These are phyloP conservation scores for Verticillium klebahnii DNA, from an alignment of 2,329 filamentous ascomycete species.

Conservation along the genomic window DNA sequence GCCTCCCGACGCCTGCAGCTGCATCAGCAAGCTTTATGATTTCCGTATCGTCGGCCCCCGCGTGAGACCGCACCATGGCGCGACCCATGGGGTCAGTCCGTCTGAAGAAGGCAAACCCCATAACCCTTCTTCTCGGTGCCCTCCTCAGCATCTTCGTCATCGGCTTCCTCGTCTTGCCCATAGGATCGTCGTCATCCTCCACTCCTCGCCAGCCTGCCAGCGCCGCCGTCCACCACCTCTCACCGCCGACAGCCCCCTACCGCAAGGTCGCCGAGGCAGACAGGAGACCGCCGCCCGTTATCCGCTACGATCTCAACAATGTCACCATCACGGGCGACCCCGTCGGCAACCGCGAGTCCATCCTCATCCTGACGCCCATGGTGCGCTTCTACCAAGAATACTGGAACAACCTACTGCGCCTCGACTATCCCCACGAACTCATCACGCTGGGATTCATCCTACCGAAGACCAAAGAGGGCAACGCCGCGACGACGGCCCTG, in stretches of 20 bases:
- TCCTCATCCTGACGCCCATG: constrained; percentile 90
- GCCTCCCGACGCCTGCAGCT: neutral
- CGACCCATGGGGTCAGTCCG: constrained; percentile 60
- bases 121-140: constrained; percentile 67
- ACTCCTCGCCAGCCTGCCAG: constrained; percentile 43
- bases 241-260: constrained; percentile 38
- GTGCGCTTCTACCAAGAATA: constrained; percentile 90
- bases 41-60: neutral
- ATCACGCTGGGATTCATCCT: constrained; percentile 96
- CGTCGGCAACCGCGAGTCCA: constrained; percentile 72
- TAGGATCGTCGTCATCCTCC: constrained; percentile 42
- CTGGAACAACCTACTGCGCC: constrained; percentile 85
- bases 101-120: constrained; percentile 74
- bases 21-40: neutral
- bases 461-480: constrained; percentile 88
- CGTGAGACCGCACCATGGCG: constrained; percentile 34
- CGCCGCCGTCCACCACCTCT: constrained; percentile 37
- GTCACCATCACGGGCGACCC: constrained; percentile 78
- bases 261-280: constrained; percentile 46
- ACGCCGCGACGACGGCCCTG: constrained; percentile 74
- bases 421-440: constrained; percentile 88
- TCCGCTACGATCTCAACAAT: constrained; percentile 93
- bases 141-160: constrained; percentile 70
- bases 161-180: constrained; percentile 55
- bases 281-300: constrained; percentile 71